Evolutionary conservation across 2,329 filamentous ascomycete genomes (phyloP).

Genomic region (Ceratocystis lukuohia): DNA sequence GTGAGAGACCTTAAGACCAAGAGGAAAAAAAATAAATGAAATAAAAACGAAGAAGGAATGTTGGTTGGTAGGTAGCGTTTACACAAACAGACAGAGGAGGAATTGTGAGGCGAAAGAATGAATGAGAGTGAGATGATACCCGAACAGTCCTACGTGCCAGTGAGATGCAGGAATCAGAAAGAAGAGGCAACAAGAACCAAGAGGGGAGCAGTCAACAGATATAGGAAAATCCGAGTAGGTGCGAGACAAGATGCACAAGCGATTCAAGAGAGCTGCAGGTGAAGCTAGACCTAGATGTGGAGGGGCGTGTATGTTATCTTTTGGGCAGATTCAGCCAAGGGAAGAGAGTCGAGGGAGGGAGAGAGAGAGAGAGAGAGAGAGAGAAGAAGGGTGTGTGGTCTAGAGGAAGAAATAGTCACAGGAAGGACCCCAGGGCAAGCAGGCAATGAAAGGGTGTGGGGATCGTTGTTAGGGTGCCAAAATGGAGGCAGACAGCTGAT

Average conservation of each 20-base stretch:
- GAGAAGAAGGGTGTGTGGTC: neutral
- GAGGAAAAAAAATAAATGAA: conserved; percentile 7
- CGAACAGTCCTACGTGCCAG: conserved; percentile 13
- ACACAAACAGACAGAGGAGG: conserved; percentile 2
- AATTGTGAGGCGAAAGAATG: conserved; percentile 13
- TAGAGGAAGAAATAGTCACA: neutral
- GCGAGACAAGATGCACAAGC: neutral
- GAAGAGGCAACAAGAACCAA: conserved; percentile 1
- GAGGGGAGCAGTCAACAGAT: conserved; percentile 12
- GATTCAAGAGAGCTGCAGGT: neutral
- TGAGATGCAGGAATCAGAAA: conserved; percentile 12
- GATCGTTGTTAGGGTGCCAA: neutral
- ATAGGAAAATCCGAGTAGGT: conserved; percentile 10
- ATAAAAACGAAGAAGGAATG: conserved; percentile 9
- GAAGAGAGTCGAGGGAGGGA: neutral
- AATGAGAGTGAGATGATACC: conserved; percentile 13
- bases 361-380: neutral
- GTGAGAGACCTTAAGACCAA: neutral
- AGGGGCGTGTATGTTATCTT: neutral
- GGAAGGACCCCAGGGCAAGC: neutral
- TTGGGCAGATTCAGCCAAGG: neutral
- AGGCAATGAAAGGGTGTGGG: neutral
- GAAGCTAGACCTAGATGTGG: neutral
- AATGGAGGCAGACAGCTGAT: neutral
- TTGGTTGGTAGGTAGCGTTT: neutral